Base-by-base conservation (phyloP, 352 stramenopile genomes). In the Phytophthora ramorum region DNA sequence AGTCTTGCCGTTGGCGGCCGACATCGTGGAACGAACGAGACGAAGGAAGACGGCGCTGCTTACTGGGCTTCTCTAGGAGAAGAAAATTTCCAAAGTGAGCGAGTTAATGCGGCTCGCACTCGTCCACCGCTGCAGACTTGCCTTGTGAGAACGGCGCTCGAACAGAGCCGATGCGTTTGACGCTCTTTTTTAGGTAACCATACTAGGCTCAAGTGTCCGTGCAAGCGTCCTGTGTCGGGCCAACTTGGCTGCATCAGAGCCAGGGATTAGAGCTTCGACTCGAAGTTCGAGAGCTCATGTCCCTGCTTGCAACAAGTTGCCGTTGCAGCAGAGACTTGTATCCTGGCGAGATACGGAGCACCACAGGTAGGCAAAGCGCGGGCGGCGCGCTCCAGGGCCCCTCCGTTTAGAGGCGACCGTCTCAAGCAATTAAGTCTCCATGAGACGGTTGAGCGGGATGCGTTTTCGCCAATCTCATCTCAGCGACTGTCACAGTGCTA, bases 1-100 rank as follows among this genome's bases (percentile, higher is more conserved):
- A 16, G 63, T 30, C 12, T 61, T 69, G 59, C 62, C 61, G 49
- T 66, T 70, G 43, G 53, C 9, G 43, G 79, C 53, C 45, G 80
- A 60, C 37, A 79, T 62, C 17, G 62, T 81, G 46, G 75, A 76
- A 10, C n/a, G 48, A 28, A 34, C 55, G 24, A 40, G 35, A 67
- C 30, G 43, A 49, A 62, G 61, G 38, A 63, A 62, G 49, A 58
- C 45, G 22, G 43, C 22, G 30, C 52, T 58, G 38, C 28, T 55
- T 67, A 45, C 26, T 49, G 48, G 56, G 65, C 55, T 63, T 75
- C 55, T 65, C 50, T 24, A 41, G 32, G 51, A 58, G 43, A 65
- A 55, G 46, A 53, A 53, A 68, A 75, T 65, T 65, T 65, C 44
- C 45, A 62, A 65, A 75, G 67, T 75, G 67, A 71, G 44, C 40